Percentiles rank a stretch among this genome's conserved stretches.
phyloP scores from a whole-genome alignment of 225 moss, liverwort and hornwort genomes.

The Thuidium tamariscinum region DNA sequence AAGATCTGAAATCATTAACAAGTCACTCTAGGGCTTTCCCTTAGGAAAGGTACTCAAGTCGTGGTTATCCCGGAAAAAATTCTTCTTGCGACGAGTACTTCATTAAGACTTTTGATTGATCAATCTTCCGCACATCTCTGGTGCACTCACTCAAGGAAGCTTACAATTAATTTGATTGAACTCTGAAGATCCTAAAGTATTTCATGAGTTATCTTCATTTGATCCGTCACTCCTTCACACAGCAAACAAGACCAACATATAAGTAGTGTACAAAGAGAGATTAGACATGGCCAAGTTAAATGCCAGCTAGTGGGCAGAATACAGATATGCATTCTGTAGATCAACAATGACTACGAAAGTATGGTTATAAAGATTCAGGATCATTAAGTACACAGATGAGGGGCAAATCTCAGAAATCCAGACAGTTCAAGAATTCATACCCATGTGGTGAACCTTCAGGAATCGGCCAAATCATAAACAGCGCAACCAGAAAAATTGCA shows the following conservation, averaged over 20 bases:
- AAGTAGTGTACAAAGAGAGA: neutral
- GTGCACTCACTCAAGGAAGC: neutral
- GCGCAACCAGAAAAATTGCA: slow-evolving; percentile 23
- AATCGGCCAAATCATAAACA: slow-evolving; percentile 38
- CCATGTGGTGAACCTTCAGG: slow-evolving; percentile 9
- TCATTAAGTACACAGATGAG: neutral
- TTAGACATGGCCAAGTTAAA: neutral
- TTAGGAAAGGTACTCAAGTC: neutral
- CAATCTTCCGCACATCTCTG: neutral
- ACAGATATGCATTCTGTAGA: neutral
- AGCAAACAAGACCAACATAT: neutral
- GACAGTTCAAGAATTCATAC: neutral
- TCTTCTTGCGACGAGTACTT: neutral
- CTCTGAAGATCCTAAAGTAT: neutral
- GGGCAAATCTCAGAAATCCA: neutral
- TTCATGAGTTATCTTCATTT: slow-evolving; percentile 6
- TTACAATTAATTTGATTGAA: neutral
- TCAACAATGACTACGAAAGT: neutral
- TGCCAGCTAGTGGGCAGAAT: neutral
- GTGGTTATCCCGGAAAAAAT: no score
- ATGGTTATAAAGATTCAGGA: neutral
- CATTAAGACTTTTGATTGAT: neutral
- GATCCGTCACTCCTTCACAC: neutral
- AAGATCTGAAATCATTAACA: neutral
- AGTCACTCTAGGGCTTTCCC: no score